A percentile compares a stretch with the other conserved stretches of the same genome.
Conservation (phyloP, 2,329 filamentous ascomycete species). For the Pochonia chlamydosporia region DNA sequence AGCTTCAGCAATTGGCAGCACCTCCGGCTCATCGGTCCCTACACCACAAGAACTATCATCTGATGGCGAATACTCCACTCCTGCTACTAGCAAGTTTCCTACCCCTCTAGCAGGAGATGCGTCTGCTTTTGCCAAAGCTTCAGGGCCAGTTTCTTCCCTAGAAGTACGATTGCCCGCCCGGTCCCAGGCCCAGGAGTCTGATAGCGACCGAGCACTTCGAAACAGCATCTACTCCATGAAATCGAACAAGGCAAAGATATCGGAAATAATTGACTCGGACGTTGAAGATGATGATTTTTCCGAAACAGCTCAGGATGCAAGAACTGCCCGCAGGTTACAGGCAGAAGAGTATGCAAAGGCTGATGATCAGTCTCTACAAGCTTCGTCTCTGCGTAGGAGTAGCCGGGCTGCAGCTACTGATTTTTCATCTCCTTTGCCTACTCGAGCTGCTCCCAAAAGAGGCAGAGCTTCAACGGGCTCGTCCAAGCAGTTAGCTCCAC, state of each 20-base stretch:
- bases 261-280: conserved; percentile 35
- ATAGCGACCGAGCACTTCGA: conserved; percentile 23
- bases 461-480: conserved; percentile 17
- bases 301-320: conserved; percentile 20
- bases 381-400: conserved; percentile 7
- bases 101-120: conserved; percentile 25
- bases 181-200: conserved; percentile 10
- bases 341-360: conserved; percentile 23
- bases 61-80: conserved; percentile 28
- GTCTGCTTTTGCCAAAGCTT: conserved; percentile 1
- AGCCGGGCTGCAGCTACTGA: neutral
- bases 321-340: conserved; percentile 28
- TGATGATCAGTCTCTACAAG: neutral
- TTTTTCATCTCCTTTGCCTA: conserved; percentile 7
- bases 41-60: conserved; percentile 24
- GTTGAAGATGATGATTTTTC: conserved; percentile 25
- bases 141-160: conserved; percentile 11
- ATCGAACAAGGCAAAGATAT: conserved; percentile 33
- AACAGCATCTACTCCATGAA: conserved; percentile 44
- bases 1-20: conserved; percentile 15
- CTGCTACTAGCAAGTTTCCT: conserved; percentile 30
- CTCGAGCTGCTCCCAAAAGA: conserved; percentile 17
- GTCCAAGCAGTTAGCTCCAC: conserved; percentile 13
- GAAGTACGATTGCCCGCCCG: conserved; percentile 24
- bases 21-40: conserved; percentile 25